These are phyloP conservation scores for Backusella parvicylindrica DNA, from an alignment of 192 early-diverging fungal species.

Conservation along the genomic window DNA sequence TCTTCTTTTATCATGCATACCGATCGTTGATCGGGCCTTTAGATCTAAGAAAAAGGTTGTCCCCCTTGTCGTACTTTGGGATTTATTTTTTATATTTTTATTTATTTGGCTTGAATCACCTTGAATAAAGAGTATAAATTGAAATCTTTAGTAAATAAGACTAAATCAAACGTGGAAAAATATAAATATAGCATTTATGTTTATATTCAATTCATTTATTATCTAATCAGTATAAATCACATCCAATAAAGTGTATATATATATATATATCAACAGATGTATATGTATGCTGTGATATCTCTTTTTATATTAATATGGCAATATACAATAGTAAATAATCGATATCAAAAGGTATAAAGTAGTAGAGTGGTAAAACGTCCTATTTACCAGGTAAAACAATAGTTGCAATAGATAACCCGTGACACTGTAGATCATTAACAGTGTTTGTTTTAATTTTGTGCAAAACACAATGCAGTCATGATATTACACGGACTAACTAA, in stretches of 20 bases:
- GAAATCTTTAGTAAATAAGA: neutral
- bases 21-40: neutral
- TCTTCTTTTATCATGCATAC: neutral
- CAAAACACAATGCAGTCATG: neutral
- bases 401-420: neutral
- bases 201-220: neutral
- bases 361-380: neutral
- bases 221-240: neutral
- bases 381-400: neutral
- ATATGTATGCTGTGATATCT: too few species aligned
- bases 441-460: neutral
- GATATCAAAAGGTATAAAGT: neutral
- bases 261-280: neutral
- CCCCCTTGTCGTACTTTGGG: neutral
- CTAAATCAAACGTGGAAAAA: neutral
- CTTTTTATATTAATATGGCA: too few species aligned
- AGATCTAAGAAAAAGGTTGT: neutral
- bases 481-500: neutral
- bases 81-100: neutral
- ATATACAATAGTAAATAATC: neutral
- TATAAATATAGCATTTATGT: neutral
- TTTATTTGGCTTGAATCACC: neutral
- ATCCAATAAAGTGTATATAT: neutral
- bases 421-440: slow-evolving; percentile 1
- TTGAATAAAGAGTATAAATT: neutral